These are phyloP conservation scores for Trichopus zeylanicus DNA, from an alignment of 116 monocot species.

Conservation along the genomic window DNA sequence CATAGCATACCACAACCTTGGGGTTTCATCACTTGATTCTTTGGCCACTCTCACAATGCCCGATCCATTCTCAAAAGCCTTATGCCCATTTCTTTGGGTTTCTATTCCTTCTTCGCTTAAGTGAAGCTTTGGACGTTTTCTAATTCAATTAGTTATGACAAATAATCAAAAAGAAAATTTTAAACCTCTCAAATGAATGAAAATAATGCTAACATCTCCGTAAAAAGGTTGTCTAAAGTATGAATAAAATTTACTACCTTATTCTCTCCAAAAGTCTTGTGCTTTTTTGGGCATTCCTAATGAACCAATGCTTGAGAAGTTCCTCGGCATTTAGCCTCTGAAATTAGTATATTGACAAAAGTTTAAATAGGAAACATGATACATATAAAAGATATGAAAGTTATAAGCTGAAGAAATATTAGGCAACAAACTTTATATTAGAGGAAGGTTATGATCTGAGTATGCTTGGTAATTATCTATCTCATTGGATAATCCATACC, in stretches of 20 bases:
- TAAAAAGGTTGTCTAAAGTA: not conserved
- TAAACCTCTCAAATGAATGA: not conserved
- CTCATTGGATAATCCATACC: no score
- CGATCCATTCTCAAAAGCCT: constrained; percentile 24
- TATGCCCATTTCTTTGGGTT: constrained; percentile 21
- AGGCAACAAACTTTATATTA: not conserved
- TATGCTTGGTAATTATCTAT: no score
- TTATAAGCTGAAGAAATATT: not conserved
- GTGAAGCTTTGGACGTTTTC: constrained; percentile 66
- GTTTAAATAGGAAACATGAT: not conserved
- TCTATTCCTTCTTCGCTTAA: constrained; percentile 32
- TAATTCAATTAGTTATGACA: constrained; percentile 11
- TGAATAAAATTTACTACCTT: constrained; percentile 36
- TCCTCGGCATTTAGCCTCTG: constrained; percentile 98
- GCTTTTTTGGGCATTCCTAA: constrained; percentile 73
- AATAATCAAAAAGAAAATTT: not conserved
- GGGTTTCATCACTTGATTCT: constrained; percentile 34
- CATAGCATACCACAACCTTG: constrained; percentile 26
- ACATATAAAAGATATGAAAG: not conserved
- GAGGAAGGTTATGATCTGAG: not conserved
- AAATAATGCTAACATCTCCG: not conserved
- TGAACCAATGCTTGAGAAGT: constrained; percentile 88
- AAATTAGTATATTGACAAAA: constrained; percentile 1
- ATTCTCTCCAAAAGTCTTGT: constrained; percentile 84
- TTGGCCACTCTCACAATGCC: constrained; percentile 26